Evolutionary conservation across 257 asterid species (phyloP).

Genomic region (Solanum virginianum): DNA sequence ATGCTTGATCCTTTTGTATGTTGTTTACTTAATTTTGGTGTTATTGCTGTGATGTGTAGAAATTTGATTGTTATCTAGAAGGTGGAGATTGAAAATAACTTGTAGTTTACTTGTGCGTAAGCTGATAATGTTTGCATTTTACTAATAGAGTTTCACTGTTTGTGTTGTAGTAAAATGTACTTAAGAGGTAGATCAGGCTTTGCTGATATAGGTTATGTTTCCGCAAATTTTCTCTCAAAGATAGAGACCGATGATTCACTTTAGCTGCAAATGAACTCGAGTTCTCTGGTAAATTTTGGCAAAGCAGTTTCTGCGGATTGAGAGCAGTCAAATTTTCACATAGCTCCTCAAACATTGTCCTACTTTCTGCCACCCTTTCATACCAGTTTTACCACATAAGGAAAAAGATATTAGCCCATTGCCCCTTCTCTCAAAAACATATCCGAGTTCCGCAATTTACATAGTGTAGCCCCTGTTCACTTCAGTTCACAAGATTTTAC

Average conservation of each 20-base stretch:
- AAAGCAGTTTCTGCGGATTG: background rate
- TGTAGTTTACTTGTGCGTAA: background rate
- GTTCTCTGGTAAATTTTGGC: background rate
- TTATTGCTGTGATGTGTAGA: background rate
- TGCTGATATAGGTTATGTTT: background rate
- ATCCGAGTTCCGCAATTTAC: background rate
- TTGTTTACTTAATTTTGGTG: background rate
- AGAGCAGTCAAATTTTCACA: background rate
- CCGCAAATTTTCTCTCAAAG: background rate
- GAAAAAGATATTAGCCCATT: background rate
- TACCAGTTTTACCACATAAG: background rate
- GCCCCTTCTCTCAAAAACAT: background rate
- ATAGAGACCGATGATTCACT: background rate
- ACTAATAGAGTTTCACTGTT: background rate
- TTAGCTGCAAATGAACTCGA: background rate
- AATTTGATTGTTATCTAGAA: background rate
- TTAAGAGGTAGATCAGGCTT: background rate
- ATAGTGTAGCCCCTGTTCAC: background rate
- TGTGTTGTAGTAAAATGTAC: background rate
- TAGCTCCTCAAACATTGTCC: background rate
- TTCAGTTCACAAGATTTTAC: background rate
- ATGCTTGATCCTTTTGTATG: constrained; percentile 28
- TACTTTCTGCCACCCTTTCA: background rate
- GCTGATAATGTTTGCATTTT: background rate
- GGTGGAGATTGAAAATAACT: background rate